Evolutionary conservation across 2,329 filamentous ascomycete species (phyloP), one percentile per base, ranked within the genome.

Genomic region (Fusarium beomiforme): DNA sequence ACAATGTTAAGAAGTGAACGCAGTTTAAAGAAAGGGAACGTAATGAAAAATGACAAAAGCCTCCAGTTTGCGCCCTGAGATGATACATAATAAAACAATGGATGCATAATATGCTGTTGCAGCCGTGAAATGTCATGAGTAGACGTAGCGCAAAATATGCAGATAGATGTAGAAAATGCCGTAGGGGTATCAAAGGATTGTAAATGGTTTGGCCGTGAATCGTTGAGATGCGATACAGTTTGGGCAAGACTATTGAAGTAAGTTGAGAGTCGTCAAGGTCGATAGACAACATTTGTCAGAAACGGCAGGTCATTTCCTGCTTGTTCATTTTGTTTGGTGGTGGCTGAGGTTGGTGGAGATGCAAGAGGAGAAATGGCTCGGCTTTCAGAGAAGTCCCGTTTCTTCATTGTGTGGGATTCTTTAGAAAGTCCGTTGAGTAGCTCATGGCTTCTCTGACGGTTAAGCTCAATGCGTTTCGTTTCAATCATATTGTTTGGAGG

Each of bases 381-480:
- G 33, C 43, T 33, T 53, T 57, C 68, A 47, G 76, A 72, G 24
- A 79, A 77, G 29, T 76, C 76, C 64, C 76, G 70, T 39, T 68
- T 59, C 21, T 58, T 59, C 19, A 44, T 58, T 13, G 46, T 26
- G 24, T 50, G 53, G 34, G 59, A 69, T 63, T 75, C 79, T 26
- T 19, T 21, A 31, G 78, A 71, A 21, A 76, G 70, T 29, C 82
- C 82, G 36, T 79, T 83, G 44, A 89, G 81, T 50, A 84, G 78
- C 67, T 89, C 86, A 50, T 87, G 84, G 78, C 87, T 89, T 49
- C 78, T 83, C 46, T 85, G 81, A 17, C 85, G 84, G 67, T 87
- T 83, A 23, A 86, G 74, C 47, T 83, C 79, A 47, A 75, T 83
- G 31, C 79, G 71, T 33, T 69, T 72, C 2, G 60, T 65, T 66